Conservation (phyloP, 169 alveolate species). For the Eimeria praecox region DNA sequence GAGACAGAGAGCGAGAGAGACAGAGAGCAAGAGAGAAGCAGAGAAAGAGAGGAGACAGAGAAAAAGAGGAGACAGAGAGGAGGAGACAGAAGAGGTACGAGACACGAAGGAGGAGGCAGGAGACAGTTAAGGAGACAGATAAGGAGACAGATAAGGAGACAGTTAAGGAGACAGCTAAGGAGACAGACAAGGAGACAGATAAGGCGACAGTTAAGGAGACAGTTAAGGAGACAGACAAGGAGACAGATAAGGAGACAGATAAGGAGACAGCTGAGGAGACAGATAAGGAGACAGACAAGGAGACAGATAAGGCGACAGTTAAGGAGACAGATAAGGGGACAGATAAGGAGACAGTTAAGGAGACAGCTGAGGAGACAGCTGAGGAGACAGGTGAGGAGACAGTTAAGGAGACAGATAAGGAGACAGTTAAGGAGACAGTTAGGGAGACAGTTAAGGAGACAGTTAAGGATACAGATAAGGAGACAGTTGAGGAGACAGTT, state of each 20-base stretch:
- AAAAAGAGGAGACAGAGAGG: too few species aligned
- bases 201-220: slow-evolving; percentile 26
- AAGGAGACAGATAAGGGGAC: neutral
- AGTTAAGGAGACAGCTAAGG: neutral
- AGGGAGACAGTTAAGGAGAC: too few species aligned
- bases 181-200: neutral
- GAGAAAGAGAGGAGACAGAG: too few species aligned
- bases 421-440: too few species aligned
- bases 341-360: neutral
- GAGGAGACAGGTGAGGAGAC: neutral
- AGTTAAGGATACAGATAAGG: too few species aligned
- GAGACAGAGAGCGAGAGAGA: too few species aligned
- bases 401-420: neutral
- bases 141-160: neutral
- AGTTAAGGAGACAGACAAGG: slow-evolving; percentile 5
- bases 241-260: neutral
- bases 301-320: neutral
- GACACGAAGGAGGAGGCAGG: too few species aligned
- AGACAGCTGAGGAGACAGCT: neutral
- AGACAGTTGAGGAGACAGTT: slow-evolving; percentile 12
- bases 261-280: neutral
- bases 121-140: neutral
- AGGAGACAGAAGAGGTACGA: too few species aligned
- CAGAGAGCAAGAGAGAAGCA: too few species aligned
- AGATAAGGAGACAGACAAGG: neutral